These are phyloP conservation scores for Acacia confusa DNA, from an alignment of 306 rosid genomes.

Conservation along the genomic window DNA sequence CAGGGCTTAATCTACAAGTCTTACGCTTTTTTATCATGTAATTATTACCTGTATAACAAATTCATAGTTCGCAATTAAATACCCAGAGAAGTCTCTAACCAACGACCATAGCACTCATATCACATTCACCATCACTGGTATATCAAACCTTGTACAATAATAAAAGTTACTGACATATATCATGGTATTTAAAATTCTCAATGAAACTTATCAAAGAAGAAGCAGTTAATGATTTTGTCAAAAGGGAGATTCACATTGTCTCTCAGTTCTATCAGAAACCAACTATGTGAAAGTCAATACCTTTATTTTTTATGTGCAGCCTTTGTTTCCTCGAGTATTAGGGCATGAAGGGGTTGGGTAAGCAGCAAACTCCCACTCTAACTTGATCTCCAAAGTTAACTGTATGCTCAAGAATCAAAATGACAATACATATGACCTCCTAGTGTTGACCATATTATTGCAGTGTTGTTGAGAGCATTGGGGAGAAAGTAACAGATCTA, in stretches of 20 bases:
- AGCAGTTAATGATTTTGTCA: background rate
- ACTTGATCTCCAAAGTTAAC: background rate
- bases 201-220: background rate
- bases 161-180: background rate
- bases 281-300: background rate
- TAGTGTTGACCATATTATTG: background rate
- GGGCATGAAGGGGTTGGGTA: conserved; percentile 13
- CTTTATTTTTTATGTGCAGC: background rate
- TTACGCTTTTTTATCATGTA: background rate
- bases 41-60: background rate
- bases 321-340: conserved; percentile 3
- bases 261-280: background rate
- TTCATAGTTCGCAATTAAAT: background rate
- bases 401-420: background rate
- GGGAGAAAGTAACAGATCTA: conserved; percentile 30
- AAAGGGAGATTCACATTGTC: background rate
- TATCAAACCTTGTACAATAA: background rate
- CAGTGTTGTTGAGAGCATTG: conserved; percentile 18
- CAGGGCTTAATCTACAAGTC: background rate
- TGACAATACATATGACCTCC: background rate
- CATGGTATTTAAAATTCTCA: background rate
- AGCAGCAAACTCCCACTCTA: background rate
- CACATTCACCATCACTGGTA: background rate
- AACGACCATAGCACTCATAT: background rate
- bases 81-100: background rate